These are phyloP conservation scores for Ganoderma resinaceum DNA, from an alignment of 1,284 basidiomycete species.

Conservation along the genomic window DNA sequence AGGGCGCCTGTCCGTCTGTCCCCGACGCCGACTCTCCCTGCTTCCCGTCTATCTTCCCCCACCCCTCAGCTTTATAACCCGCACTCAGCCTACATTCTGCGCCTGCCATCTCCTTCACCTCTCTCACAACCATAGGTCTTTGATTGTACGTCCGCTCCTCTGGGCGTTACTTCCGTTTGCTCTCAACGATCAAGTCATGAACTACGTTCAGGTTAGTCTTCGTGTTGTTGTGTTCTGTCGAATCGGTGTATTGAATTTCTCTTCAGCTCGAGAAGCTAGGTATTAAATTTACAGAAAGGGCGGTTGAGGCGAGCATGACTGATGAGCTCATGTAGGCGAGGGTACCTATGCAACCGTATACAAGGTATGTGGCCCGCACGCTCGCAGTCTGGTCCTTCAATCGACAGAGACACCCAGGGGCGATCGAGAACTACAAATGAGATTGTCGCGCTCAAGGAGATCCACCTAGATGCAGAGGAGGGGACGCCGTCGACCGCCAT, in stretches of 20 bases:
- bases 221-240: neutral
- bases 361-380: constrained; percentile 62
- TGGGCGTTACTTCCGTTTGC: constrained; percentile 6
- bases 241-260: constrained; percentile 6
- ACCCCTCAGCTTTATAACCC: neutral
- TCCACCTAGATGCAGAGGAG: constrained; percentile 95
- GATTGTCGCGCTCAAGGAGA: constrained; percentile 92
- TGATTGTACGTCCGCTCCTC: constrained; percentile 9
- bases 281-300: constrained; percentile 30
- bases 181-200: constrained; percentile 46
- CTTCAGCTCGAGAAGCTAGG: constrained; percentile 87
- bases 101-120: neutral
- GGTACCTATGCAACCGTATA: constrained; percentile 91
- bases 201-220: constrained; percentile 69
- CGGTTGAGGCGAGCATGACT: constrained; percentile 12
- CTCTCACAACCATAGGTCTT: neutral
- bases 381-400: constrained; percentile 13
- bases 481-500: constrained; percentile 96
- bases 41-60: neutral
- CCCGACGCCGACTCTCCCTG: neutral
- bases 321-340: constrained; percentile 58
- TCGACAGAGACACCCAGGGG: constrained; percentile 57
- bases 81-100: neutral
- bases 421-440: constrained; percentile 88
- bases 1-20: constrained; percentile 8